Conservation (phyloP, 306 rosid genomes). For the Trifolium pratense region DNA sequence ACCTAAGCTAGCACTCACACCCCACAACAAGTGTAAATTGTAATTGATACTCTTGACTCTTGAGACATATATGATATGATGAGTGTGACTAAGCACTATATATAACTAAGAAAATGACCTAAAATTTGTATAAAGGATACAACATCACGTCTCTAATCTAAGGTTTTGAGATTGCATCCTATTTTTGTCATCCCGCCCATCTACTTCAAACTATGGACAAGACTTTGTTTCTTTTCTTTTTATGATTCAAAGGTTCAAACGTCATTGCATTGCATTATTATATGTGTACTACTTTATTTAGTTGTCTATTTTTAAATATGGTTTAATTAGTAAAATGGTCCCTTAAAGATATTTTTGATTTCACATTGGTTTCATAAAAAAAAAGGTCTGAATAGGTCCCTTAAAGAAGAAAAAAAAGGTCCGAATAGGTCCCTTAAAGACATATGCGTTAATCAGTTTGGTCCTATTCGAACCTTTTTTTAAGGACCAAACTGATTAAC, state of each 20-base stretch:
- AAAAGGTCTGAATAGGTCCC: no score
- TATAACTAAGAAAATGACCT: slow-evolving; percentile 36
- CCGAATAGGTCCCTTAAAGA: no score
- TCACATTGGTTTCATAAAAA: no score
- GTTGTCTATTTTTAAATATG: slow-evolving; percentile 16
- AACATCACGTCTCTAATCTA: slow-evolving; percentile 38
- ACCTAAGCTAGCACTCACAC: slow-evolving; percentile 34
- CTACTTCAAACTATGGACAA: slow-evolving; percentile 41
- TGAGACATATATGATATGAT: slow-evolving; percentile 16
- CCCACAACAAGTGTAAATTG: neutral
- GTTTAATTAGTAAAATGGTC: no score
- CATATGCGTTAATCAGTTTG: no score
- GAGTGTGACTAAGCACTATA: slow-evolving; percentile 24
- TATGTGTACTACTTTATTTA: slow-evolving; percentile 31
- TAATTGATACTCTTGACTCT: slow-evolving; percentile 8
- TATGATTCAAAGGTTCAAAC: slow-evolving; percentile 40
- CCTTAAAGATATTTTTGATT: no score
- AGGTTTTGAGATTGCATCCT: slow-evolving; percentile 36
- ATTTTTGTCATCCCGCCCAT: slow-evolving; percentile 35
- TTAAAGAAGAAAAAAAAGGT: no score
- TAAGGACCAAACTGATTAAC: no score
- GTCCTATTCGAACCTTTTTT: no score
- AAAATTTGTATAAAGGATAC: slow-evolving; percentile 21
- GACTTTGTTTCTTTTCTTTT: slow-evolving; percentile 32
- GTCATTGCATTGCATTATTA: slow-evolving; percentile 30